These are phyloP conservation scores for Blepharisma japonicum DNA, from an alignment of 73 alveolate species.

Conservation along the genomic window DNA sequence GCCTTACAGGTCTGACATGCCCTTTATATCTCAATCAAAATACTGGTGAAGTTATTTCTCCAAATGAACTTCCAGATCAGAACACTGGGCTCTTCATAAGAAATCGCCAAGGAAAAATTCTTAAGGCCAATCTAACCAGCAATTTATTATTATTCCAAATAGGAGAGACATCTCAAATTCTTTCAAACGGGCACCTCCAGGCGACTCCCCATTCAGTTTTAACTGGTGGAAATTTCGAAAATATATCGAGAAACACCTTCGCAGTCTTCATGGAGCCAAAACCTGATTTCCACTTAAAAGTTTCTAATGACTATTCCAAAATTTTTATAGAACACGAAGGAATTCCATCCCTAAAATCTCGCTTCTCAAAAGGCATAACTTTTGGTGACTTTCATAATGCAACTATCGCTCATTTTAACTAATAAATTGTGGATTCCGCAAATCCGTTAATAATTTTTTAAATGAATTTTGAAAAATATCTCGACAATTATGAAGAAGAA, in stretches of 20 bases:
- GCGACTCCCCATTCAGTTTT: constrained; percentile 77
- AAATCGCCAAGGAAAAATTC: constrained; percentile 46
- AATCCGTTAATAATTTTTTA: too few species aligned
- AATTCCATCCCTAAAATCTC: constrained; percentile 27
- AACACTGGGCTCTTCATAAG: constrained; percentile 59
- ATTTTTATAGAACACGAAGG: constrained; percentile 34
- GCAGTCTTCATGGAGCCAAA: constrained; percentile 71
- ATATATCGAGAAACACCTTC: constrained; percentile 58
- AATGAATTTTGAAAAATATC: too few species aligned
- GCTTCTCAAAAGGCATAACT: constrained; percentile 34
- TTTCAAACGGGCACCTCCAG: constrained; percentile 63
- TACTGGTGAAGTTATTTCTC: constrained; percentile 34
- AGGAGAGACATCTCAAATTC: constrained; percentile 70
- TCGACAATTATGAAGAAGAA: too few species aligned
- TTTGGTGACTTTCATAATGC: constrained; percentile 37
- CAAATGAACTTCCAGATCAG: constrained; percentile 38
- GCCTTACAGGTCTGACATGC: constrained; percentile 63
- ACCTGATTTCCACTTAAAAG: constrained; percentile 31
- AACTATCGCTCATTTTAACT: constrained; percentile 20
- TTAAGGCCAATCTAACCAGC: constrained; percentile 43
- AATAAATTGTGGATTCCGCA: not conserved
- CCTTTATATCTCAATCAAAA: constrained; percentile 54
- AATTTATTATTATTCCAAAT: constrained; percentile 59
- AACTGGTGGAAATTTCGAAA: constrained; percentile 40
- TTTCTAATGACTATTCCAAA: not conserved